Conservation (phyloP, 352 stramenopile genomes). For the Pythium periplocum region DNA sequence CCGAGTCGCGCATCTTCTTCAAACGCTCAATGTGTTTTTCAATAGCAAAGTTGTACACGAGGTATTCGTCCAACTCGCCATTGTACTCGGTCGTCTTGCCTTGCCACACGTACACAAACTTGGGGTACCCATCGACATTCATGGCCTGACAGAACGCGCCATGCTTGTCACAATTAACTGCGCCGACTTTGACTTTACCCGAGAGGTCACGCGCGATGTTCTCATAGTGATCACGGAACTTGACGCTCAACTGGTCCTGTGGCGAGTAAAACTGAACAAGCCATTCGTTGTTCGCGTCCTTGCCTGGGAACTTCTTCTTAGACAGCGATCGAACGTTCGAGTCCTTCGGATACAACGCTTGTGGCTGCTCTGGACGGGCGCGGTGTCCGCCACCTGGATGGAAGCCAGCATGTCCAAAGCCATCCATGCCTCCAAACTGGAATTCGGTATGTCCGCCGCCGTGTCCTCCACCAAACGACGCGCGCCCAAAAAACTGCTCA, state of each 20-base stretch:
- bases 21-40: constrained; percentile 73
- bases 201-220: constrained; percentile 61
- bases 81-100: constrained; percentile 42
- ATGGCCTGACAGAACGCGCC: constrained; percentile 41
- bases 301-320: constrained; percentile 68
- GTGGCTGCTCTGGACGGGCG: constrained; percentile 18
- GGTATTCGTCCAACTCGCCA: constrained; percentile 71
- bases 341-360: constrained; percentile 54
- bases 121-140: constrained; percentile 30
- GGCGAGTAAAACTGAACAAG: constrained; percentile 75
- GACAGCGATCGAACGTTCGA: constrained; percentile 54
- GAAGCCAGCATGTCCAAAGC: constrained; percentile 47
- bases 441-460: constrained; percentile 59
- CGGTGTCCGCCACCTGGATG: constrained; percentile 12
- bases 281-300: constrained; percentile 73
- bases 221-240: constrained; percentile 61
- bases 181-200: constrained; percentile 69
- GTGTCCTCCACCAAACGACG: constrained; percentile 23
- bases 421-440: constrained; percentile 76
- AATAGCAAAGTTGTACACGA: constrained; percentile 81
- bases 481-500: constrained; percentile 73
- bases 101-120: constrained; percentile 72
- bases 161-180: constrained; percentile 75
- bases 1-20: constrained; percentile 53
- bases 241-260: constrained; percentile 37